Conservation (phyloP, 108 stramenopile species). For the Cyclotella atomus region DNA sequence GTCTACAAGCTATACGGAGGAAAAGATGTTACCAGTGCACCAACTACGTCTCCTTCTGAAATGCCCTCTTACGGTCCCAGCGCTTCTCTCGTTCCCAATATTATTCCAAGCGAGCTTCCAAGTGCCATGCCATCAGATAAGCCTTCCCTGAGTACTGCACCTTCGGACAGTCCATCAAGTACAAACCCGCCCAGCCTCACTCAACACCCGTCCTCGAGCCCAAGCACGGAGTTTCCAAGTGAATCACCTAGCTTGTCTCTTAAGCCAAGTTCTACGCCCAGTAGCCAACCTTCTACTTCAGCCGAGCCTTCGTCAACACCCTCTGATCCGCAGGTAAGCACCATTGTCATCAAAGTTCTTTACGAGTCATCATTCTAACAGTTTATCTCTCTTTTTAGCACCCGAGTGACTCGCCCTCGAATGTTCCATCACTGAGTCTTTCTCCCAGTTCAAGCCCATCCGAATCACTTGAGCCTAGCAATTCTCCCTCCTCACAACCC, state of each 20-base stretch:
- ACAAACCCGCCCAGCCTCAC: neutral
- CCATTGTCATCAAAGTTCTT: neutral
- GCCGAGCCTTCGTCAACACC: neutral
- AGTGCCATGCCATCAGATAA: neutral
- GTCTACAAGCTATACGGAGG: conserved; percentile 3
- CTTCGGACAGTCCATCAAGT: neutral
- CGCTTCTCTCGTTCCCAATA: neutral
- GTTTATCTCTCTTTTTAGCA: too few relatives aligned
- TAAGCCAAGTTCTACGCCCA: conserved; percentile 1
- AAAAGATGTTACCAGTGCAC: conserved; percentile 3
- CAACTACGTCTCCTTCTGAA: conserved; percentile 1
- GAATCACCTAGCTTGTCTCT: neutral
- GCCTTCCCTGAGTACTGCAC: neutral
- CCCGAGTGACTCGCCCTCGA: conserved; percentile 5
- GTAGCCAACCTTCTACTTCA: neutral
- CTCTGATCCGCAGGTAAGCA: neutral
- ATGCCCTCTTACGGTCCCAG: neutral
- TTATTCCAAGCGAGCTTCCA: neutral
- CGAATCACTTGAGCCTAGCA: neutral
- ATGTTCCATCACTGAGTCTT: neutral
- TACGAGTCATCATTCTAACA: too few relatives aligned
- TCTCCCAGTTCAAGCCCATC: neutral
- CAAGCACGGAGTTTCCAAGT: neutral
- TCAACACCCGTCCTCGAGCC: neutral
- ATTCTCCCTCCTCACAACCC: neutral